Evolutionary conservation across 108 stramenopile genomes (phyloP).

Genomic region (Cyclotella choctawhatcheeana): DNA sequence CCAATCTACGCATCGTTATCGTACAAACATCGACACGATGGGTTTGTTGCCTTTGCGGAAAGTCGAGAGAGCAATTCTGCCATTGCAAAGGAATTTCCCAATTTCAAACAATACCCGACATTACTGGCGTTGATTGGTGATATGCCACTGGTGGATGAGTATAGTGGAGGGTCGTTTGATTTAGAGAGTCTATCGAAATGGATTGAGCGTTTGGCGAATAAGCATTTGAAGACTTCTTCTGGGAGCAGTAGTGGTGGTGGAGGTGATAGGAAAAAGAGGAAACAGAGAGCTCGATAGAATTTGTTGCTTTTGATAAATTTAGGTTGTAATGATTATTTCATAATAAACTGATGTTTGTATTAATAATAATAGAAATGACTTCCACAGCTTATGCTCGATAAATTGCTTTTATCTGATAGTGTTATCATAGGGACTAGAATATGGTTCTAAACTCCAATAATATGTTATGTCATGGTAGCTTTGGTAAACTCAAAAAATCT

Average conservation of each 20-base stretch:
- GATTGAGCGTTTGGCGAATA: constrained; percentile 25
- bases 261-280: background rate
- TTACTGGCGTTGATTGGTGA: constrained; percentile 57
- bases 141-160: constrained; percentile 25
- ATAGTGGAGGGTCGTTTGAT: constrained; percentile 27
- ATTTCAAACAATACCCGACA: constrained; percentile 74
- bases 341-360: no score
- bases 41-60: constrained; percentile 69
- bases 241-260: no score
- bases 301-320: background rate
- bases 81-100: constrained; percentile 63
- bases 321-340: no score
- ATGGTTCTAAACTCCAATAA: no score
- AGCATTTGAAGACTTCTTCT: constrained; percentile 10
- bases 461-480: no score
- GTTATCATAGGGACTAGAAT: no score
- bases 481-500: no score
- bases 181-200: constrained; percentile 29
- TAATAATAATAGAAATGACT: no score
- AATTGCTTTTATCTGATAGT: no score
- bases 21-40: constrained; percentile 64
- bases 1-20: constrained; percentile 69
- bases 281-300: background rate
- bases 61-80: constrained; percentile 72
- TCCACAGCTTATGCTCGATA: no score